Base-by-base conservation (phyloP, 2,329 filamentous ascomycete species). In the Penicillium sp. region DNA sequence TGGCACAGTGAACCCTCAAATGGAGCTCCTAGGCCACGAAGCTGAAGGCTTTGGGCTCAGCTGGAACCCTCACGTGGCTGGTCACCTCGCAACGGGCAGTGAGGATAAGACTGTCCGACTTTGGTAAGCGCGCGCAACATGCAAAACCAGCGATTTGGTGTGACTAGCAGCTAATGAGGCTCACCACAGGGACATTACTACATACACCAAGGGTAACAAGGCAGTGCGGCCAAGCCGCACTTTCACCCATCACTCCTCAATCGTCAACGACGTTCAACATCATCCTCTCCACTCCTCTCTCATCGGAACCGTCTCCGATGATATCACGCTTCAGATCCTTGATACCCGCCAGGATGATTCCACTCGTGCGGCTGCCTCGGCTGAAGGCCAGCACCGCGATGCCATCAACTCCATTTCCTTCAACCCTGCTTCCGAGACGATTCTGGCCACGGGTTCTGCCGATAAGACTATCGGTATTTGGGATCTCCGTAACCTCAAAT, bases 211-310 rank as follows among this genome's bases (percentile, higher is more conserved):
- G 63, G 83, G 83, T 57, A 87, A 86, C 73, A 89, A 84, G 68
- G 83, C 82, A 30, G 79, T 97, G 49, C 84, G 85, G 66, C 87
- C 91, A 12, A 79, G 82, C 5, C 84, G 88, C 45, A 88, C 84
- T 37, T 97, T 94, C 75, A 93, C 86, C 0, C 90, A 97, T 63
- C 95, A 99, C 73, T 87, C 83, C 19, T 87, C 93, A 26, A 89
- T 94, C 51, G 94, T 99, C 70, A 99, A 99, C 73, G 94, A 99
- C 69, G 92, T 99, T 31, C 91, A 97, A 75, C 91, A 96, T 70
- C 93, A 97, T 67, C 92, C 93, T 9, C 84, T 91, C 41, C 90
- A 93, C 61, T 87, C 86, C 67, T 86, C 87, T 65, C 87, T 95
- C 61, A 89, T 99, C 59, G 95, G 93, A 60, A 93, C 90, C 16